Evolutionary conservation across 1,139 yeast species (phyloP).

Genomic region (Taphrina wiesneri): DNA sequence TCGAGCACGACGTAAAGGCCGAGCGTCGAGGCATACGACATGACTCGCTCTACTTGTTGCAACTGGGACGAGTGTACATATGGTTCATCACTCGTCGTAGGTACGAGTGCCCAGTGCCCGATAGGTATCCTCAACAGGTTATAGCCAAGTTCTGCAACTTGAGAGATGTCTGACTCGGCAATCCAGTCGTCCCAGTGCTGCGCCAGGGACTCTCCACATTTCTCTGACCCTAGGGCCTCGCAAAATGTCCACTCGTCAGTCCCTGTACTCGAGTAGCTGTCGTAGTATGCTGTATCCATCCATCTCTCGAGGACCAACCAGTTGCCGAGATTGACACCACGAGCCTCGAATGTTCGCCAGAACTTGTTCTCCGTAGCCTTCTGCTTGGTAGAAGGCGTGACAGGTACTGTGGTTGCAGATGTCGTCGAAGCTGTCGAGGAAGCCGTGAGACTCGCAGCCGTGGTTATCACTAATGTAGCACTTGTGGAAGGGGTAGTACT

Average conservation of each 20-base stretch:
- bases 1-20: constrained; percentile 79
- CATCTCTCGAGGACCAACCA: constrained; percentile 85
- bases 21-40: constrained; percentile 68
- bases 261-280: constrained; percentile 46
- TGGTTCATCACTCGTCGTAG: constrained; percentile 63
- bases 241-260: constrained; percentile 50
- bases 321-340: constrained; percentile 87
- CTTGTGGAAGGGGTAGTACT: neutral
- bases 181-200: constrained; percentile 75
- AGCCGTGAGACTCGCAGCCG: neutral
- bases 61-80: constrained; percentile 74
- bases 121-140: constrained; percentile 85
- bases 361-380: constrained; percentile 16
- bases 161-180: constrained; percentile 66
- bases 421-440: neutral
- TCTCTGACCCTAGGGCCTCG: constrained; percentile 55
- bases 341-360: constrained; percentile 37
- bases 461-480: no score
- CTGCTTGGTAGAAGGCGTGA: neutral
- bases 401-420: neutral
- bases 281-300: constrained; percentile 78
- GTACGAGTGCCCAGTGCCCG: constrained; percentile 84
- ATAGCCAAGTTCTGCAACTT: constrained; percentile 68
- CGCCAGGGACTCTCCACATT: constrained; percentile 49
- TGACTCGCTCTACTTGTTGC: constrained; percentile 67